These are phyloP conservation scores for Apiospora rasikravindrae DNA, from an alignment of 2,329 filamentous ascomycete species.

Conservation along the genomic window DNA sequence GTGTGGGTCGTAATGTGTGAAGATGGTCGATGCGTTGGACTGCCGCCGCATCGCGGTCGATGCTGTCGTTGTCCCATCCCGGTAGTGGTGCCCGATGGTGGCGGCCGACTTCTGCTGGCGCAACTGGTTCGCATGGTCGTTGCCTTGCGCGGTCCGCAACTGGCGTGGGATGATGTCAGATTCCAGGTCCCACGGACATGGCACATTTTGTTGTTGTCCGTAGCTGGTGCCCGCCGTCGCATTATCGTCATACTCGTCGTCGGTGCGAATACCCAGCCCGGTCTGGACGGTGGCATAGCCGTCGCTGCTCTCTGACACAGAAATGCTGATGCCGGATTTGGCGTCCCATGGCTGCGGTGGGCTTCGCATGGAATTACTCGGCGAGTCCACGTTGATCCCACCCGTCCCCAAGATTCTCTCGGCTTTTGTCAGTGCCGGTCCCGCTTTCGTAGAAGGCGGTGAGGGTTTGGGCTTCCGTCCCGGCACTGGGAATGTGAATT, in stretches of 20 bases:
- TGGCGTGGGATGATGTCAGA: slow-evolving; percentile 51
- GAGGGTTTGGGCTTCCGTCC: slow-evolving; percentile 51
- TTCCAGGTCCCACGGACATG: slow-evolving; percentile 51
- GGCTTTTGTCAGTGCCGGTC: slow-evolving; percentile 54
- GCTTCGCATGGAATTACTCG: slow-evolving; percentile 23
- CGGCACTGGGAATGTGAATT: slow-evolving; percentile 55
- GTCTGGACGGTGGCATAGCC: slow-evolving; percentile 38
- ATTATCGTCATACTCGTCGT: slow-evolving; percentile 18
- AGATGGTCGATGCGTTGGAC: slow-evolving; percentile 58
- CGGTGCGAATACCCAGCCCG: slow-evolving; percentile 34
- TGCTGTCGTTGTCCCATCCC: slow-evolving; percentile 45
- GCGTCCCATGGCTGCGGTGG: slow-evolving; percentile 46
- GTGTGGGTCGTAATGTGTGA: slow-evolving; percentile 61
- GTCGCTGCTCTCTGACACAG: slow-evolving; percentile 48
- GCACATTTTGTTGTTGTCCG: slow-evolving; percentile 25
- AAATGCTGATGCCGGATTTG: slow-evolving; percentile 51
- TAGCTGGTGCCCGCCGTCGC: slow-evolving; percentile 29
- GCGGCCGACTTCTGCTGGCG: slow-evolving; percentile 33
- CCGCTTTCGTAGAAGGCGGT: slow-evolving; percentile 35
- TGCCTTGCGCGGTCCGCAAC: slow-evolving; percentile 31
- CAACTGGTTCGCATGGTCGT: slow-evolving; percentile 27
- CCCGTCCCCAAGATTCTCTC: slow-evolving; percentile 56
- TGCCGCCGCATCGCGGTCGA: slow-evolving; percentile 53
- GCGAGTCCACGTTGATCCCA: slow-evolving; percentile 49
- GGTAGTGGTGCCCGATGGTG: slow-evolving; percentile 32